Percentiles rank a stretch among this genome's conserved stretches.
These are phyloP conservation scores for Pseudogymnoascus sp. DNA, from an alignment of 2,329 filamentous ascomycete genomes.

Conservation along the genomic window DNA sequence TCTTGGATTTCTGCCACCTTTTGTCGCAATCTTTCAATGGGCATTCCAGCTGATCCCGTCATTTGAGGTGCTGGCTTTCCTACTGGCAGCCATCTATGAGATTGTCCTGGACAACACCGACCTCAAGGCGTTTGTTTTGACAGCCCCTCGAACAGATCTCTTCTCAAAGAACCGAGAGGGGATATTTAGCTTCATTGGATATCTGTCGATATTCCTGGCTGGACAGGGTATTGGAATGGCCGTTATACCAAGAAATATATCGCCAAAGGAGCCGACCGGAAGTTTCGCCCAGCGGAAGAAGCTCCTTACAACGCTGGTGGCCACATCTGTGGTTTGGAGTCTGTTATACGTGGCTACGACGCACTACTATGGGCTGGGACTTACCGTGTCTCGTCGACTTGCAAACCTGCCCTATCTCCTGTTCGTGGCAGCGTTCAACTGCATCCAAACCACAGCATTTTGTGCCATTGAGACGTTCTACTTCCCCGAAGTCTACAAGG, in stretches of 20 bases:
- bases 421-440: constrained; percentile 90
- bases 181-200: constrained; percentile 89
- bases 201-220: constrained; percentile 87
- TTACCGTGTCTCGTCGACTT: constrained; percentile 75
- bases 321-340: constrained; percentile 61
- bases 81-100: constrained; percentile 65
- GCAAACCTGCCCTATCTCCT: constrained; percentile 91
- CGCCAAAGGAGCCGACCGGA: constrained; percentile 32
- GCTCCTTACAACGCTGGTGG: constrained; percentile 53
- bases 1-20: constrained; percentile 76
- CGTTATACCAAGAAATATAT: constrained; percentile 56
- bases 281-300: constrained; percentile 41
- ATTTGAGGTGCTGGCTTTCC: constrained; percentile 64
- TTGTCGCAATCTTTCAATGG: constrained; percentile 74
- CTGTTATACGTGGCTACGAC: constrained; percentile 62
- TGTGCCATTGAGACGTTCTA: constrained; percentile 68
- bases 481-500: constrained; percentile 63
- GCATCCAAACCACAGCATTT: constrained; percentile 69
- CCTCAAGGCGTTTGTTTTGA: constrained; percentile 76
- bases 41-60: constrained; percentile 63
- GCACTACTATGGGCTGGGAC: constrained; percentile 61
- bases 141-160: constrained; percentile 68
- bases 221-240: constrained; percentile 78
- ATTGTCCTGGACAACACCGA: constrained; percentile 62
- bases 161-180: constrained; percentile 90